Evolutionary conservation across 1,284 basidiomycete genomes (phyloP), one percentile per base, ranked within the genome.

Genomic region (Vanrija sp.): DNA sequence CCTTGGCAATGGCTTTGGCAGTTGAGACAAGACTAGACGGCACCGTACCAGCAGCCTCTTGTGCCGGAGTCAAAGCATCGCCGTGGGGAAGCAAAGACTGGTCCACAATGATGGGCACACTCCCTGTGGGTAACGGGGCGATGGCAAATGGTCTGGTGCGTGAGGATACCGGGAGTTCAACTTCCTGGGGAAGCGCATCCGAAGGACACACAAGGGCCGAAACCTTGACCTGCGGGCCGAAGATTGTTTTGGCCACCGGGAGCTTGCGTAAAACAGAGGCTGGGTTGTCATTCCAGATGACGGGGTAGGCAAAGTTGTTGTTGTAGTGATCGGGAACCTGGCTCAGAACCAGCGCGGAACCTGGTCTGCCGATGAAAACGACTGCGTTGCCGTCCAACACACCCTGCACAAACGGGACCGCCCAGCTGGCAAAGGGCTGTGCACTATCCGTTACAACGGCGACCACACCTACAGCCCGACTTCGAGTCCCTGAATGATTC

Each of bases 351-450:
- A 49, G 38, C 16, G 25, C 3, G 40, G 43, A 10, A 26, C 53
- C 5, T 14, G 25, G 39, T 46, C 19, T 1, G 44, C 34, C 56
- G 16, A 49, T 47, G 25, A 58, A 23, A 1, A 58, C 40, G 9
- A 52, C 56, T 6, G 52, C 23, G 49, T 58, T 58, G 19, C 56
- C 56, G 21, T 54, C 51, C 10, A 39, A 23, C 18, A 58, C 34
- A 6, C 43, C 45, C 26, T 51, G 29, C 1, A 49, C 47, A 21
- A 58, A 25, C 3, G 56, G 56, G 0, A 58, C 49, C 15, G 46
- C 43, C 48, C 52, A 47, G 39, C 52, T 54, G 12, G 56, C 56
- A 21, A 58, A 43, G 1, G 56, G 56, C 38, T 58, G 40, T 10
- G 40, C 40, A 10, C n/a, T 19, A 7, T 43, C 40, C 2, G n/a